phyloP scores from a whole-genome alignment of 352 stramenopile species.

The Phytophthora cryptogea region DNA sequence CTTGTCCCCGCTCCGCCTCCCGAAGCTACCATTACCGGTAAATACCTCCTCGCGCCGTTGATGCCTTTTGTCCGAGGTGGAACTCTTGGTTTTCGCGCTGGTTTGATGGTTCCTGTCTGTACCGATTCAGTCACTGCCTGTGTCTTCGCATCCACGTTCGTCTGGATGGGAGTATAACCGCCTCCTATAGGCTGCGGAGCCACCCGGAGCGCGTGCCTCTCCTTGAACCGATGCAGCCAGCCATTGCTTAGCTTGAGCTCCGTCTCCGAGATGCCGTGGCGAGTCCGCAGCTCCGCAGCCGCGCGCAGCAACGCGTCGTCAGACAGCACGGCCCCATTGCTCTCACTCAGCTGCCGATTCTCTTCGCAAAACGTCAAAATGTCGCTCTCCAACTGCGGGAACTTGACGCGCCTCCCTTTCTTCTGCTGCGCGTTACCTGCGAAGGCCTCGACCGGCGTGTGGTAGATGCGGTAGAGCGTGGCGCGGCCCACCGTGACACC shows the following conservation, averaged over 20 bases:
- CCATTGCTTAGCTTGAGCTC: constrained; percentile 54
- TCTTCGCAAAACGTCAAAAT: constrained; percentile 39
- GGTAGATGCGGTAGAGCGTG: constrained; percentile 55
- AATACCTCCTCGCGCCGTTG: not conserved
- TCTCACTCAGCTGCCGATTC: not conserved
- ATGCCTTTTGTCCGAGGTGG: constrained; percentile 3
- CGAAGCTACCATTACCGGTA: not conserved
- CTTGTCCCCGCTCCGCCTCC: too few species aligned
- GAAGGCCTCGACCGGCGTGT: constrained; percentile 33
- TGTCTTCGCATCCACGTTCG: not conserved
- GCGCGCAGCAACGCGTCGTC: constrained; percentile 36
- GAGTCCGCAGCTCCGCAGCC: constrained; percentile 37
- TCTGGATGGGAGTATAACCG: not conserved
- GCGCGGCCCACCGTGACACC: constrained; percentile 37
- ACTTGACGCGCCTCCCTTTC: constrained; percentile 50
- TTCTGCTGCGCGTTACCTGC: constrained; percentile 36
- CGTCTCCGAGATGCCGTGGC: constrained; percentile 35
- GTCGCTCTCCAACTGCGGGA: constrained; percentile 43
- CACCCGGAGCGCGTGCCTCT: constrained; percentile 30
- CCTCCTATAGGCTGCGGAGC: constrained; percentile 15
- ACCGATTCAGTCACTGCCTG: not conserved
- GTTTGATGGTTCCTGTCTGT: constrained; percentile 2
- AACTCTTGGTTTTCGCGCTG: constrained; percentile 20
- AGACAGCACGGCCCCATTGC: constrained; percentile 13
- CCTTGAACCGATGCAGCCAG: constrained; percentile 54